phyloP scores from a whole-genome alignment of 176 grass and related monocot species.

The Rhynchospora tenuis region DNA sequence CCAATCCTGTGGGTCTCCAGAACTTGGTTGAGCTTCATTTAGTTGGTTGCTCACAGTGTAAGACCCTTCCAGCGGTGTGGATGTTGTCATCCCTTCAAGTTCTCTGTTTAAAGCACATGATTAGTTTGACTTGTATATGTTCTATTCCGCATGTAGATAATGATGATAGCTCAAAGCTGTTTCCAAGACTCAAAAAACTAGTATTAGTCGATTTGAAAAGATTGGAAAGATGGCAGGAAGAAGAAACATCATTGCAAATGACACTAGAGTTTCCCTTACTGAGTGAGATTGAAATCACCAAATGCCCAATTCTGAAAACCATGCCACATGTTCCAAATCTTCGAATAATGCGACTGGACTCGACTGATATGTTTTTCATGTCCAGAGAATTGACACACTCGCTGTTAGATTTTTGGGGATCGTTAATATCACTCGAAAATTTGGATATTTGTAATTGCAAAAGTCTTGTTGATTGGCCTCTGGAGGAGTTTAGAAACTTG shows the following conservation, averaged over 20 bases:
- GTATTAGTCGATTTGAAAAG: not conserved
- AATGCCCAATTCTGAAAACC: not conserved
- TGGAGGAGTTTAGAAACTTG: not conserved
- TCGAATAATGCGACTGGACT: not conserved
- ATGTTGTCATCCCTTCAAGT: constrained; percentile 11
- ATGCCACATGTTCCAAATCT: not conserved
- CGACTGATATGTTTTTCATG: not conserved
- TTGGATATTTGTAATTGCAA: not conserved
- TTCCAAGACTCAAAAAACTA: constrained; percentile 3
- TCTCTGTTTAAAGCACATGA: constrained; percentile 3
- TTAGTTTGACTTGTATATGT: constrained; percentile 13
- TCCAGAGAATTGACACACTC: not conserved
- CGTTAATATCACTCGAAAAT: not conserved
- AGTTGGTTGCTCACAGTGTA: not conserved
- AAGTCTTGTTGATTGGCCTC: not conserved
- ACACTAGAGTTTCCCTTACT: not conserved
- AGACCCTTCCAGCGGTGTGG: constrained; percentile 24
- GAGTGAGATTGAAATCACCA: not conserved
- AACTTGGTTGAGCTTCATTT: constrained; percentile 13
- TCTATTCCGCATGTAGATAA: not conserved
- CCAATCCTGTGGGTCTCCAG: not conserved
- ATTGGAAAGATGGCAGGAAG: constrained; percentile 6
- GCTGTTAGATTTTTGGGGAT: not conserved
- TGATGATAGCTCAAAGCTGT: not conserved
- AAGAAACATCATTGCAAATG: not conserved